phyloP scores from a whole-genome alignment of 768 basidiomycete genomes.

The Thelephora aurantiotincta region DNA sequence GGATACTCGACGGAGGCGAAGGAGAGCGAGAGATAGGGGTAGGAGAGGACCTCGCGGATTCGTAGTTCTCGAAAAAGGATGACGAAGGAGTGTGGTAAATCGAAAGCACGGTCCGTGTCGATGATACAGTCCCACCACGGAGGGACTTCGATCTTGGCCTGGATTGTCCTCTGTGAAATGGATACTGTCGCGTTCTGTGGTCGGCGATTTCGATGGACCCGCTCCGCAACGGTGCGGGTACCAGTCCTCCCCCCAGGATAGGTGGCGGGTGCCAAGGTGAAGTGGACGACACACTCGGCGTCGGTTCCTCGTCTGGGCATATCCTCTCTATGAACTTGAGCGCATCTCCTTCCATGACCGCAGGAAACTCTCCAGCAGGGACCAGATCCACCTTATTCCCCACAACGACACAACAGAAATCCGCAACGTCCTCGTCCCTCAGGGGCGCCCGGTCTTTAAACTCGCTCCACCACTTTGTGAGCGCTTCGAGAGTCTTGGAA shows the following conservation, averaged over 20 bases:
- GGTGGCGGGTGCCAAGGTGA: slow-evolving; percentile 5
- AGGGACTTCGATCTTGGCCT: slow-evolving; percentile 31
- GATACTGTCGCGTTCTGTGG: slow-evolving; percentile 8
- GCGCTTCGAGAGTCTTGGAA: slow-evolving; percentile 39
- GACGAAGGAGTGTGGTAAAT: slow-evolving; percentile 72
- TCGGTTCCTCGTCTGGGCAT: slow-evolving; percentile 24
- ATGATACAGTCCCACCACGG: slow-evolving; percentile 29
- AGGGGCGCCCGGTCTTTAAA: slow-evolving; percentile 58
- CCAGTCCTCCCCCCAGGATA: background rate
- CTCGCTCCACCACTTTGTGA: slow-evolving; percentile 69
- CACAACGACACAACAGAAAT: slow-evolving; percentile 55
- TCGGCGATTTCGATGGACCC: slow-evolving; percentile 19
- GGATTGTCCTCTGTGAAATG: slow-evolving; percentile 19
- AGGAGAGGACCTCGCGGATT: slow-evolving; percentile 49
- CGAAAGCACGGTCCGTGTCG: slow-evolving; percentile 40
- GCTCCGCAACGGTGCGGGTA: slow-evolving; percentile 12
- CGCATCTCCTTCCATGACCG: slow-evolving; percentile 30
- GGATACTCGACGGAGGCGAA: slow-evolving; percentile 10
- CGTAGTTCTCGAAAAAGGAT: slow-evolving; percentile 50
- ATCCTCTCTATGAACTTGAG: slow-evolving; percentile 40
- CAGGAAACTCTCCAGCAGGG: background rate
- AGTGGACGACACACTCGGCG: slow-evolving; percentile 8
- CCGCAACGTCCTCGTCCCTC: slow-evolving; percentile 41
- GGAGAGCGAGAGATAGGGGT: slow-evolving; percentile 20
- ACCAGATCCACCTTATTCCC: slow-evolving; percentile 68